These are phyloP conservation scores for Phaeoacremonium minimum DNA, from an alignment of 2,329 filamentous ascomycete genomes.

Conservation along the genomic window DNA sequence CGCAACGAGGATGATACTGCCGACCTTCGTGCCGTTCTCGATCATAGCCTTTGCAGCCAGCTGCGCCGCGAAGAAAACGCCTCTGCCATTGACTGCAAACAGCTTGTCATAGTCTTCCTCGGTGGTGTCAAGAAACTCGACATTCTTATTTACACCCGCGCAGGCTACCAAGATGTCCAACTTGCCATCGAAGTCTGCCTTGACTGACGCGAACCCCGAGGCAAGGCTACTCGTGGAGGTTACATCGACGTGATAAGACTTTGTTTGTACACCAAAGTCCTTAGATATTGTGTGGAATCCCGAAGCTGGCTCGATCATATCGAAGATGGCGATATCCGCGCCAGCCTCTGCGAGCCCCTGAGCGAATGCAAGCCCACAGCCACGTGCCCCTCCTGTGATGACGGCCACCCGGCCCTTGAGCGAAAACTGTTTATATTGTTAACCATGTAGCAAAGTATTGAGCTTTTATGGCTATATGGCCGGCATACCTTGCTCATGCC, in stretches of 20 bases:
- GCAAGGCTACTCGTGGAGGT: conserved; percentile 21
- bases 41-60: conserved; percentile 46
- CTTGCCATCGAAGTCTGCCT: conserved; percentile 21
- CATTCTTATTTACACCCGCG: conserved; percentile 38
- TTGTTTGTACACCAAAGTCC: conserved; percentile 33
- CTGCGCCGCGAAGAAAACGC: conserved; percentile 40
- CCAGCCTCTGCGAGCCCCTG: conserved; percentile 39
- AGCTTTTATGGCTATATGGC: too few relatives aligned
- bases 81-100: conserved; percentile 36
- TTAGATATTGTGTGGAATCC: conserved; percentile 34
- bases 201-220: conserved; percentile 22
- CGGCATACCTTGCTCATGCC: too few relatives aligned
- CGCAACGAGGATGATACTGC: conserved; percentile 48
- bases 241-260: conserved; percentile 35
- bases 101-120: conserved; percentile 35
- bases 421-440: too few relatives aligned
- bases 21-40: conserved; percentile 40
- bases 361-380: conserved; percentile 40
- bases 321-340: conserved; percentile 41
- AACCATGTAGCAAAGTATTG: too few relatives aligned
- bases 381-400: conserved; percentile 40
- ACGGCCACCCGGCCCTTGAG: conserved; percentile 40
- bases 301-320: conserved; percentile 32
- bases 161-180: conserved; percentile 39
- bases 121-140: conserved; percentile 36